phyloP scores from a whole-genome alignment of 495 filamentous ascomycete species.

The Neurospora hispaniola region DNA sequence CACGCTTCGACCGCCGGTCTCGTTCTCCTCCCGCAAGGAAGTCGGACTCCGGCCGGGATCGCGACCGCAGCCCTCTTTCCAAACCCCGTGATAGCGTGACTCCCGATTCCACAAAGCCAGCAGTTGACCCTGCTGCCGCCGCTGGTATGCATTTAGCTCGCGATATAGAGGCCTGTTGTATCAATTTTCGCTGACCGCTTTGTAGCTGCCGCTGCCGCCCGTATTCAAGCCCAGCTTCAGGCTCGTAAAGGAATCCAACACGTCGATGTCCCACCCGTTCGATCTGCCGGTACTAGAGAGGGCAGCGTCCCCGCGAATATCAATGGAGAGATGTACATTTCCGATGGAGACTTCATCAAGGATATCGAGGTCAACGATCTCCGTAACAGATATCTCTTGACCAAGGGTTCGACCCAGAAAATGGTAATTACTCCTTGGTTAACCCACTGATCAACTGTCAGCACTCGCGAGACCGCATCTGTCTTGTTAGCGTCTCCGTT shows the following conservation, averaged over 20 bases:
- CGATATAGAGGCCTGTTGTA: background rate
- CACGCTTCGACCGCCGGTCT: slow-evolving; percentile 78
- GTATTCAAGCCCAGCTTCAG: slow-evolving; percentile 86
- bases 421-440: slow-evolving; percentile 84
- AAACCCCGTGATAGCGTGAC: slow-evolving; percentile 45
- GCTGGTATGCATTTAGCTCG: slow-evolving; percentile 49
- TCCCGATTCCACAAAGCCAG: slow-evolving; percentile 22
- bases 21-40: slow-evolving; percentile 62
- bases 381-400: slow-evolving; percentile 93
- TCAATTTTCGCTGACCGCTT: slow-evolving; percentile 9
- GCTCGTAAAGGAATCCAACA: slow-evolving; percentile 90
- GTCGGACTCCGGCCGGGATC: slow-evolving; percentile 51
- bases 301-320: slow-evolving; percentile 34
- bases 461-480: slow-evolving; percentile 31
- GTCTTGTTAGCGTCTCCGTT: slow-evolving; percentile 21
- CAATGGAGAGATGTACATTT: slow-evolving; percentile 82
- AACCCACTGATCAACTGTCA: slow-evolving; percentile 68
- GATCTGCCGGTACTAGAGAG: slow-evolving; percentile 24
- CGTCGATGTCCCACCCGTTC: slow-evolving; percentile 86
- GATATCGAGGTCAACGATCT: slow-evolving; percentile 98
- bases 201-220: slow-evolving; percentile 80
- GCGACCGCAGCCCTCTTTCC: slow-evolving; percentile 71
- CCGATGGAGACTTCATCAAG: slow-evolving; percentile 93
- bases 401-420: slow-evolving; percentile 95
- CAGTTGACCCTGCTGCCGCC: slow-evolving; percentile 68